A percentile compares a stretch with the other conserved stretches of the same genome.
Conservation (phyloP, 441 rosid species). For the Melastoma candidum region DNA sequence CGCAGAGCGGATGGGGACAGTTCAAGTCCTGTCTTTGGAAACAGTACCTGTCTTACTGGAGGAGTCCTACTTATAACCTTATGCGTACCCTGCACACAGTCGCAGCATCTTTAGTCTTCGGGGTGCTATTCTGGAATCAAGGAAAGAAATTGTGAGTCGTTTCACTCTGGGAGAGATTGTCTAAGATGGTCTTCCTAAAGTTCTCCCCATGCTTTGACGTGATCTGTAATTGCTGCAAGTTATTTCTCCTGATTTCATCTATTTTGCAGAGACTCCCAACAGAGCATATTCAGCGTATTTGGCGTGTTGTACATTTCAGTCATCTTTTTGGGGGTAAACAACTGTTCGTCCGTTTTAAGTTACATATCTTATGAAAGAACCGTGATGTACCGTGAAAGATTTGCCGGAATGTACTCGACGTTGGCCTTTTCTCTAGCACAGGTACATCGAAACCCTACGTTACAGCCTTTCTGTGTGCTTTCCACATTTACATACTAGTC, state of each 20-base stretch:
- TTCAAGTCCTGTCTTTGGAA: slow-evolving; percentile 64
- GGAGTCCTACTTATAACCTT: slow-evolving; percentile 54
- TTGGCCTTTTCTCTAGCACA: slow-evolving; percentile 43
- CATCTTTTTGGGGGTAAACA: slow-evolving; percentile 40
- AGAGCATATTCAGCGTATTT: slow-evolving; percentile 36
- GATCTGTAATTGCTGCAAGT: not conserved
- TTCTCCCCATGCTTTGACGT: not conserved
- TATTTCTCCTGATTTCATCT: not conserved
- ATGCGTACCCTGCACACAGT: slow-evolving; percentile 22
- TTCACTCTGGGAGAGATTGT: not conserved
- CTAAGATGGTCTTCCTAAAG: not conserved
- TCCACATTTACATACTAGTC: too few relatives aligned
- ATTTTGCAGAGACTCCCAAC: slow-evolving; percentile 36
- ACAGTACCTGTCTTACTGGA: slow-evolving; percentile 51
- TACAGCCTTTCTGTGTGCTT: not conserved
- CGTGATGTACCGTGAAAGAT: slow-evolving; percentile 53
- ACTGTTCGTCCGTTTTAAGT: slow-evolving; percentile 31
- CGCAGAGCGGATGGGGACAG: slow-evolving; percentile 47
- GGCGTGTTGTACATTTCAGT: slow-evolving; percentile 35
- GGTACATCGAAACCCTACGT: slow-evolving; percentile 1
- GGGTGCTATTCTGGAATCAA: slow-evolving; percentile 45
- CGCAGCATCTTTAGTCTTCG: slow-evolving; percentile 35
- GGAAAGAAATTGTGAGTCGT: slow-evolving; percentile 45
- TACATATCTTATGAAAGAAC: slow-evolving; percentile 33
- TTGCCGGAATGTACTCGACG: slow-evolving; percentile 51